phyloP scores from a whole-genome alignment of 1,284 basidiomycete species.

The Thelephora terrestris region DNA sequence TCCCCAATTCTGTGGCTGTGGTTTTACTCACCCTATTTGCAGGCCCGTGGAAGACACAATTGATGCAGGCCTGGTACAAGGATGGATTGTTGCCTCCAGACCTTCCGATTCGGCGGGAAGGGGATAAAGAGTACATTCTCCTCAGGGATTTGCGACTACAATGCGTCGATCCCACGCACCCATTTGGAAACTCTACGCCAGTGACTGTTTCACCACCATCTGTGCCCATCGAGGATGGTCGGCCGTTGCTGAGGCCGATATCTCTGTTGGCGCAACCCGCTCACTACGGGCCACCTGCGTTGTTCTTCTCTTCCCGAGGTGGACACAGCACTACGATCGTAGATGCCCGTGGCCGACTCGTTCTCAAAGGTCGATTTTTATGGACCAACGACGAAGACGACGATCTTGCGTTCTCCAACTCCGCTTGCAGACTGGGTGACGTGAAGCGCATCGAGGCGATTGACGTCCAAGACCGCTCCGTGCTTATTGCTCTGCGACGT shows the following conservation, averaged over 20 bases:
- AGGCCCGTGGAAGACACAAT: slow-evolving; percentile 78
- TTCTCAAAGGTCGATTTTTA: slow-evolving; percentile 65
- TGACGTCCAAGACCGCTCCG: slow-evolving; percentile 59
- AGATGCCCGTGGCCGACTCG: slow-evolving; percentile 70
- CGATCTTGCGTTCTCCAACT: slow-evolving; percentile 27
- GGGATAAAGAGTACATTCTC: slow-evolving; percentile 54
- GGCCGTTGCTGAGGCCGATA: slow-evolving; percentile 62
- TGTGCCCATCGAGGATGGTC: slow-evolving; percentile 27
- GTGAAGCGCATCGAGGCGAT: slow-evolving; percentile 71
- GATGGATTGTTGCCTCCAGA: slow-evolving; percentile 71
- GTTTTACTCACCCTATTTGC: slow-evolving; percentile 1
- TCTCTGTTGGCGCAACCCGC: slow-evolving; percentile 72
- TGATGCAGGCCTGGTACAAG: slow-evolving; percentile 81
- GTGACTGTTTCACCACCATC: slow-evolving; percentile 12
- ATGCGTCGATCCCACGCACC: slow-evolving; percentile 65
- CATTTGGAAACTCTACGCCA: slow-evolving; percentile 50
- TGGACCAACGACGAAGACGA: slow-evolving; percentile 63
- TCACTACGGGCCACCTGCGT: slow-evolving; percentile 76
- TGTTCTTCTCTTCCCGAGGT: slow-evolving; percentile 80
- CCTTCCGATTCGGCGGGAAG: slow-evolving; percentile 66
- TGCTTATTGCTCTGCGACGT: slow-evolving; percentile 73
- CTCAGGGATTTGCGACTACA: slow-evolving; percentile 66
- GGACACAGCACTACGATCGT: slow-evolving; percentile 79
- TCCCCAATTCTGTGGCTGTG: not conserved
- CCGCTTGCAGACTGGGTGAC: slow-evolving; percentile 54